Conservation (phyloP, 1,284 basidiomycete species). For the Leccinum griseonigrum region DNA sequence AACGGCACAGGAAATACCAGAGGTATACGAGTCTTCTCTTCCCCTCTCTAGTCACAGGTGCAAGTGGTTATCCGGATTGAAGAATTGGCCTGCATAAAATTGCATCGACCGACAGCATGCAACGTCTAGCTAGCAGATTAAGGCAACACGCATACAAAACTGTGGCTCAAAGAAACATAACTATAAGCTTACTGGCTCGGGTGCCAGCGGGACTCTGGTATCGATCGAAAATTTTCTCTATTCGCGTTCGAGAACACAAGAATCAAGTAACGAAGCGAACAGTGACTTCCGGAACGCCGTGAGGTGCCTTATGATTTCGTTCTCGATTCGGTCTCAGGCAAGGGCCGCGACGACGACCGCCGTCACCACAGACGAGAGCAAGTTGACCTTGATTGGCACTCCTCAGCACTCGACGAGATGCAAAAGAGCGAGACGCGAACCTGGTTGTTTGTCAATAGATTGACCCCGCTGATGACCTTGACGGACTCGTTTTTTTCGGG, state of each 20-base stretch:
- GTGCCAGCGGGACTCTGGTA: neutral
- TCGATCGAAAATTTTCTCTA: neutral
- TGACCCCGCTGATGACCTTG: slow-evolving; percentile 65
- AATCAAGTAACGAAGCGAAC: neutral
- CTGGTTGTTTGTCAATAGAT: slow-evolving; percentile 82
- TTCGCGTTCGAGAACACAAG: neutral
- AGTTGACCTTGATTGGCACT: slow-evolving; percentile 38
- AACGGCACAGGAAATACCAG: neutral
- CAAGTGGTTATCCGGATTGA: too few species aligned
- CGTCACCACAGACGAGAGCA: slow-evolving; percentile 41
- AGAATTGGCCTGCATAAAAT: too few species aligned
- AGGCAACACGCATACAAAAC: too few species aligned
- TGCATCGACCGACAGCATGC: too few species aligned
- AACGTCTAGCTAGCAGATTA: too few species aligned
- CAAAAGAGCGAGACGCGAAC: slow-evolving; percentile 35
- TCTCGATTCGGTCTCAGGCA: slow-evolving; percentile 14
- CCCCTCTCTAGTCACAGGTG: neutral
- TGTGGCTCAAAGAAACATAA: too few species aligned
- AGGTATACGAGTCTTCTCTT: neutral
- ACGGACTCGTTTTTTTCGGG: slow-evolving; percentile 30
- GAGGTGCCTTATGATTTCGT: neutral
- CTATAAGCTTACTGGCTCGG: slow-evolving; percentile 1
- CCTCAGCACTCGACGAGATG: slow-evolving; percentile 2
- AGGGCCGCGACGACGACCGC: slow-evolving; percentile 38
- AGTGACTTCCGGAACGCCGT: slow-evolving; percentile 1